These are phyloP conservation scores for Pseudodiploospora longispora DNA, from an alignment of 2,329 filamentous ascomycete species.

Conservation along the genomic window DNA sequence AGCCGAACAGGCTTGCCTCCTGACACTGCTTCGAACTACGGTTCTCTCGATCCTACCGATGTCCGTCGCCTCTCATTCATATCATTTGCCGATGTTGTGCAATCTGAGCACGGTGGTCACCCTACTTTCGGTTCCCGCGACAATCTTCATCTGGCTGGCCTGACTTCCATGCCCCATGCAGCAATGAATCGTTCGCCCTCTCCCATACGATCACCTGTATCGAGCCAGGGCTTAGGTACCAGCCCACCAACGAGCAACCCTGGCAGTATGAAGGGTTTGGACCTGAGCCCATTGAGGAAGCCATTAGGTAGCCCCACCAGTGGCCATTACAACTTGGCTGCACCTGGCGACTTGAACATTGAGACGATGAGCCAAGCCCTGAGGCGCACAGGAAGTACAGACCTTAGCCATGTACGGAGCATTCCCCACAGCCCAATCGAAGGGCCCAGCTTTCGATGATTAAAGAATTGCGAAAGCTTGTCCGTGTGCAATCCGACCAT, in stretches of 20 bases:
- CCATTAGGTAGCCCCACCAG: conserved; percentile 56
- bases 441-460: conserved; percentile 20
- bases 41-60: conserved; percentile 65
- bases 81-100: conserved; percentile 92
- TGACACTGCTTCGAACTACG: conserved; percentile 67
- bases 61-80: conserved; percentile 86
- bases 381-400: conserved; percentile 74
- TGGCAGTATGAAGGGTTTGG: conserved; percentile 65
- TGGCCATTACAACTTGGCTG: conserved; percentile 38
- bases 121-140: conserved; percentile 51
- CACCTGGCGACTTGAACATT: conserved; percentile 64
- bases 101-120: conserved; percentile 65
- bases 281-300: conserved; percentile 56
- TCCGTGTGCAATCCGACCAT: not conserved
- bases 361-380: conserved; percentile 92
- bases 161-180: conserved; percentile 50
- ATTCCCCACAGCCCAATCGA: conserved; percentile 52
- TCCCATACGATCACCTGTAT: conserved; percentile 70
- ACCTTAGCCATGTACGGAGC: conserved; percentile 53
- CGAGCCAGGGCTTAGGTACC: conserved; percentile 57
- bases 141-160: conserved; percentile 59
- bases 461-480: not conserved
- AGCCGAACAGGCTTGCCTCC: conserved; percentile 35
- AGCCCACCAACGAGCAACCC: conserved; percentile 72
- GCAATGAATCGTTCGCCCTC: conserved; percentile 63